Percentiles rank a stretch among this genome's conserved stretches.
Conservation (phyloP, 805 yeast genomes). For the Candida awuae region DNA sequence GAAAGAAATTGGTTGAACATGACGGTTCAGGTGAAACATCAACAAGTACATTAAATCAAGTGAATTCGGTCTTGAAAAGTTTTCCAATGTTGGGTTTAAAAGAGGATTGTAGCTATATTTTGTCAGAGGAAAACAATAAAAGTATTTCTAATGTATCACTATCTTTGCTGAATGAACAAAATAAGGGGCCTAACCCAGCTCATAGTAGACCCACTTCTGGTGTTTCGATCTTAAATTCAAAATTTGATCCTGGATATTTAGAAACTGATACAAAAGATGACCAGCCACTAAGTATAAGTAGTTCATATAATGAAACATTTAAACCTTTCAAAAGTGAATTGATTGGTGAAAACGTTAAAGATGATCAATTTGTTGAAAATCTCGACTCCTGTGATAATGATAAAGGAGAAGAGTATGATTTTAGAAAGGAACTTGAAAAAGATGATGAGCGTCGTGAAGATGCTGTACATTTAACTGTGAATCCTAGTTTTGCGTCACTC, state of each 20-base stretch:
- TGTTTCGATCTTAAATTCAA: background rate
- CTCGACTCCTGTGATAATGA: too few relatives aligned
- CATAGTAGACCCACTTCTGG: background rate
- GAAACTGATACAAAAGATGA: background rate
- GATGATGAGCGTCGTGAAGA: constrained; percentile 4
- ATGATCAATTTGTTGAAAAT: too few relatives aligned
- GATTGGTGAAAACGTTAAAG: too few relatives aligned
- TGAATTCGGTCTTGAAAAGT: background rate
- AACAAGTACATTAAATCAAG: too few relatives aligned
- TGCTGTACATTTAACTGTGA: constrained; percentile 25
- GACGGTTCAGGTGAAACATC: background rate
- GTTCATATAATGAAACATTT: too few relatives aligned
- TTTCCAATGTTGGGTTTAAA: constrained; percentile 7
- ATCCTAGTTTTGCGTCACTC: constrained; percentile 70
- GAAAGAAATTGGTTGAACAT: background rate
- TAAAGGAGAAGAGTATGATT: constrained; percentile 15
- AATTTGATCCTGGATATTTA: background rate
- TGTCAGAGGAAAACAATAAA: constrained; percentile 12
- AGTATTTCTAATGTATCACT: constrained; percentile 1
- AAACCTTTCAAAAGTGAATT: background rate
- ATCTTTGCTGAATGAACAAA: constrained; percentile 1
- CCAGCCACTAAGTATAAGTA: too few relatives aligned
- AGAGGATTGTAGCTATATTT: constrained; percentile 14
- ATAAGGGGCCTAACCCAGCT: background rate
- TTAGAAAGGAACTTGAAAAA: constrained; percentile 15